A percentile compares a stretch with the other conserved stretches of the same genome.
Evolutionary conservation across 768 basidiomycete genomes (phyloP).

Genomic region (Hemileccinum impolitum): DNA sequence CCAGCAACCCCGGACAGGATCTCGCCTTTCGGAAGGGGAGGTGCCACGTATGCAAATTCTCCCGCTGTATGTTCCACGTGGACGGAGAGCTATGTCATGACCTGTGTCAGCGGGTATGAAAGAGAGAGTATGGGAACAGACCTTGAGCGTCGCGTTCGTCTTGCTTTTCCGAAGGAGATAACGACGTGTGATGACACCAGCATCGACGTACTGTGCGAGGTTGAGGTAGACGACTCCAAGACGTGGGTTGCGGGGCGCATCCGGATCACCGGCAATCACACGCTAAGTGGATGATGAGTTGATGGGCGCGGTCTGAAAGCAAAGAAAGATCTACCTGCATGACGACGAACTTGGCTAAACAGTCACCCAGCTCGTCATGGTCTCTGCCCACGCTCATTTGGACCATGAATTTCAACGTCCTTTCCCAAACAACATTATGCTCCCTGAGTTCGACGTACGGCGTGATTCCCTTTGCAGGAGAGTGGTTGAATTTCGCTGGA

Average conservation of each 20-base stretch:
- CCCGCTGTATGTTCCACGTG: slow-evolving; percentile 54
- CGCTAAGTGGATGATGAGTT: slow-evolving; percentile 36
- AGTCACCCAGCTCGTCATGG: slow-evolving; percentile 43
- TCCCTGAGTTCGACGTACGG: slow-evolving; percentile 56
- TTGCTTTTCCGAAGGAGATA: slow-evolving; percentile 72
- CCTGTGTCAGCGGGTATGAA: background rate
- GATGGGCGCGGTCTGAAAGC: background rate
- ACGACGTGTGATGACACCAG: slow-evolving; percentile 53
- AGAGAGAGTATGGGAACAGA: slow-evolving; percentile 25
- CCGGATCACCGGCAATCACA: slow-evolving; percentile 54
- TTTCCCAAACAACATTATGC: slow-evolving; percentile 63
- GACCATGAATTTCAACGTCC: slow-evolving; percentile 53
- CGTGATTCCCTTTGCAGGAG: slow-evolving; percentile 58
- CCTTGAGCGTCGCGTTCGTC: slow-evolving; percentile 77
- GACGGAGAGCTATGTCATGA: slow-evolving; percentile 49
- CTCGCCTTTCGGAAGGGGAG: slow-evolving; percentile 68
- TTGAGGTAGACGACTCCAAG: slow-evolving; percentile 68
- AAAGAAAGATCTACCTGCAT: slow-evolving; percentile 40
- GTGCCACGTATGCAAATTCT: slow-evolving; percentile 53
- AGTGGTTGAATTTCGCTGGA: slow-evolving; percentile 9
- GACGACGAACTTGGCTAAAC: slow-evolving; percentile 63
- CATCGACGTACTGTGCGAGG: slow-evolving; percentile 69
- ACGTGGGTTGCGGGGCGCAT: slow-evolving; percentile 53
- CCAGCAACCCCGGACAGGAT: slow-evolving; percentile 66
- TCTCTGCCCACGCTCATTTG: slow-evolving; percentile 60